Evolutionary conservation across 352 stramenopile species (phyloP).

Genomic region (Globisporangium alternatum): DNA sequence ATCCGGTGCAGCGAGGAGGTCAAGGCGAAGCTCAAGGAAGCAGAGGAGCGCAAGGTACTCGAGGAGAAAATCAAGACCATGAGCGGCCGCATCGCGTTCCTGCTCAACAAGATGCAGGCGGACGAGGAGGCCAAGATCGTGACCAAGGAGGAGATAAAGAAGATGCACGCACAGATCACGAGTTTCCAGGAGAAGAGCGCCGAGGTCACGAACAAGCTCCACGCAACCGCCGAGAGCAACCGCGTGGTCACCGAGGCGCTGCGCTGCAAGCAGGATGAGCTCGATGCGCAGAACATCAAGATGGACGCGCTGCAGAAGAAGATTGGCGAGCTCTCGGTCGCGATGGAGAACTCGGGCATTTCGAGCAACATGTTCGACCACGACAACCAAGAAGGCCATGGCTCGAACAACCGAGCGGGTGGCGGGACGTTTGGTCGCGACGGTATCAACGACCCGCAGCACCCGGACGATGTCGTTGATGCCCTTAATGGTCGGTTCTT

Average conservation of each 20-base stretch:
- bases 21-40: conserved; percentile 91
- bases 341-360: conserved; percentile 54
- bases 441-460: conserved; percentile 22
- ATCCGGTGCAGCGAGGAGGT: conserved; percentile 91
- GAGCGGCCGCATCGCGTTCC: conserved; percentile 90
- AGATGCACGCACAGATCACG: conserved; percentile 90
- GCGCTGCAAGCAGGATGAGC: conserved; percentile 85
- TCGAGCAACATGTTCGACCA: conserved; percentile 16
- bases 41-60: conserved; percentile 89
- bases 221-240: conserved; percentile 90
- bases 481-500: conserved; percentile 81
- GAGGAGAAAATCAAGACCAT: conserved; percentile 94
- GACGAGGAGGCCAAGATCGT: conserved; percentile 94
- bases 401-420: not conserved
- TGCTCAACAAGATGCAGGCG: conserved; percentile 96
- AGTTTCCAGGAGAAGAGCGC: conserved; percentile 85
- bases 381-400: conserved; percentile 26
- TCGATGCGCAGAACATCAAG: conserved; percentile 83
- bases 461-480: conserved; percentile 60
- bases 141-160: conserved; percentile 93
- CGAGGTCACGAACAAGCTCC: conserved; percentile 89
- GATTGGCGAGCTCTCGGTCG: conserved; percentile 48
- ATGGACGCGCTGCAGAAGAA: conserved; percentile 80
- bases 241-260: conserved; percentile 91
- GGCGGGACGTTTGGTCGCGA: conserved; percentile 15